A percentile compares a stretch with the other conserved stretches of the same genome.
Evolutionary conservation across 805 yeast species (phyloP).

Genomic region (Saccharomyces mikatae): DNA sequence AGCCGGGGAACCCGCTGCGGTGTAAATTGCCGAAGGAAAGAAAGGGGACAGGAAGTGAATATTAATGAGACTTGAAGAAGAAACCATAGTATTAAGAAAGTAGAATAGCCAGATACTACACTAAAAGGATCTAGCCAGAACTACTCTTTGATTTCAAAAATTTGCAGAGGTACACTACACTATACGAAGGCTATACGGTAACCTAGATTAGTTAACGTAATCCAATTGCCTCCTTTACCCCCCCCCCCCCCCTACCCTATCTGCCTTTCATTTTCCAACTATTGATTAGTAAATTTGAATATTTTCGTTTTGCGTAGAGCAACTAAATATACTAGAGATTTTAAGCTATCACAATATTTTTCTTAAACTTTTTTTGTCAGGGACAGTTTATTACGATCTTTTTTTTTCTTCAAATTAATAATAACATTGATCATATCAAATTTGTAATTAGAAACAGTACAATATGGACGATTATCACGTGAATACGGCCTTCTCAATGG

Average conservation of each 20-base stretch:
- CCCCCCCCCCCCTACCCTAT: background rate
- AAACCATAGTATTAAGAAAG: background rate
- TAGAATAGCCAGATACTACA: background rate
- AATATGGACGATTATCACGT: slow-evolving; percentile 20
- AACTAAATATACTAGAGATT: background rate
- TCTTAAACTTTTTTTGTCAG: background rate
- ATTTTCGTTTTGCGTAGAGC: background rate
- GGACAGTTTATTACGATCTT: background rate
- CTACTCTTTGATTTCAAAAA: background rate
- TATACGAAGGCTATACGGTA: background rate
- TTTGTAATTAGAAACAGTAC: background rate
- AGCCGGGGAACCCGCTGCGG: background rate
- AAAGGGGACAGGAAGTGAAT: background rate
- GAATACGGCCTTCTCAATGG: slow-evolving; percentile 26
- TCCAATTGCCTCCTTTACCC: background rate
- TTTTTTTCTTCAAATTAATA: background rate
- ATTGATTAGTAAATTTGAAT: background rate
- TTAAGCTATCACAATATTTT: background rate
- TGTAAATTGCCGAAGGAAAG: background rate
- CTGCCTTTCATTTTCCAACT: background rate
- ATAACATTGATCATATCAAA: too few species aligned
- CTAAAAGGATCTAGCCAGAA: background rate
- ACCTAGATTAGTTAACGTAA: background rate
- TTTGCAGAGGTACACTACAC: background rate
- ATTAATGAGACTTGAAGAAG: background rate